Base-by-base conservation (phyloP, 2,329 filamentous ascomycete species). In the Fusarium agapanthi region DNA sequence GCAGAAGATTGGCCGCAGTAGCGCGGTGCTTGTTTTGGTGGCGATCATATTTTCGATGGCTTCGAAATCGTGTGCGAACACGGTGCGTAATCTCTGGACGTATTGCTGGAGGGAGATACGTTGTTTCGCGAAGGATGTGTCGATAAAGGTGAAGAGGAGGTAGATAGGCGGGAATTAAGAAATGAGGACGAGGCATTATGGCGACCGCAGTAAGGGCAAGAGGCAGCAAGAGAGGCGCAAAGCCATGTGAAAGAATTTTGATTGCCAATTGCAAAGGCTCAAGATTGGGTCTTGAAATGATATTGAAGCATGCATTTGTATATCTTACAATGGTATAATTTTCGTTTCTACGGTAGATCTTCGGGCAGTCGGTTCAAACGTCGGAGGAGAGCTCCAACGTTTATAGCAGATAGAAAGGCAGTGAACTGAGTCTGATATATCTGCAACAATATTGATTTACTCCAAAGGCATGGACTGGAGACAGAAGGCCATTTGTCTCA, bases 41-140 rank as follows among this genome's bases (percentile, higher is more conserved):
- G 2, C 69, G 24, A 34, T 79, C 75, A 65, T 83, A 73, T 18
- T 75, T 32, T 8, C 72, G 78, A 68, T 85, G 80, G 7, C 79
- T 79, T n/a, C 83, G 83, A 75, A 89, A 91, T 38, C 84, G 83
- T 13, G 73, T 66, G 56, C 81, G 80, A 50, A 90, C 86, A 38
- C 81, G 81, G 12, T 80, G 73, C 50, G 81, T 77, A 59, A 88
- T 80, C 60, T 82, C 85, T 6, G 81, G 78, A 43, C 84, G 85
- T 65, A 87, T 87, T 43, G 86, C 79, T 6, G 83, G 83, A 3
- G 89, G 88, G 6, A 91, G 86, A 76, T 92, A 92, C 34, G 87
- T 86, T 43, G 85, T 82, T 81, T 91, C 88, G 66, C 90, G 88
- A 40, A 91, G 86, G 28, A 91, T 81, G 65, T 88, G 85, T 62